Evolutionary conservation across 176 grass and related monocot species (phyloP).

Genomic region (Triticum dicoccoides): DNA sequence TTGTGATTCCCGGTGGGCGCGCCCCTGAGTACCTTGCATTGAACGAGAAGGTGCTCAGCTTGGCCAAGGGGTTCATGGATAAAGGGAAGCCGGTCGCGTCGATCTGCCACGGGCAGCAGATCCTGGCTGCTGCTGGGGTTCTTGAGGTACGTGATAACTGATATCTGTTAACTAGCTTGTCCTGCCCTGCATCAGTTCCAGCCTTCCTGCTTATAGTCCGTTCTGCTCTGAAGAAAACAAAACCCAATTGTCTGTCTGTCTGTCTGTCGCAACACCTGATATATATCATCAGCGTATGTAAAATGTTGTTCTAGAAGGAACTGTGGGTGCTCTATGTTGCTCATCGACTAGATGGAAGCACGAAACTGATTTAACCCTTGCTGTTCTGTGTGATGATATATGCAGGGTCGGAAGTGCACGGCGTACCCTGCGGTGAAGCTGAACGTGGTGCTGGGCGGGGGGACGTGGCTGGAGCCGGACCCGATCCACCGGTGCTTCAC

Average conservation of each 20-base stretch:
- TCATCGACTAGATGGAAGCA: no score
- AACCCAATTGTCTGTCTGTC: neutral
- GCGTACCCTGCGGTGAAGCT: conserved; percentile 94
- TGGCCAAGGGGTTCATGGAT: conserved; percentile 72
- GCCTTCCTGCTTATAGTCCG: neutral
- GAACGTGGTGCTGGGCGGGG: conserved; percentile 78
- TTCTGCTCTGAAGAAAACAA: neutral
- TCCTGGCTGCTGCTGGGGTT: conserved; percentile 84
- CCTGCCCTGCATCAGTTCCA: neutral
- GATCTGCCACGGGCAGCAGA: conserved; percentile 93
- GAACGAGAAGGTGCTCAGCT: conserved; percentile 61
- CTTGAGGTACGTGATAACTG: conserved; percentile 49
- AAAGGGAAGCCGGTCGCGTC: conserved; percentile 80
- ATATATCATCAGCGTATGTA: neutral
- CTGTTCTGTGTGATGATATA: neutral
- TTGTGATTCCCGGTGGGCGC: conserved; percentile 89
- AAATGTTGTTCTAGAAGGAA: neutral
- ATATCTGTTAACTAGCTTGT: neutral
- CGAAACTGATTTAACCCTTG: no score
- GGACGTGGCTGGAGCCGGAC: conserved; percentile 81
- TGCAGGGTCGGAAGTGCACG: conserved; percentile 80
- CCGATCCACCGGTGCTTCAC: conserved; percentile 92
- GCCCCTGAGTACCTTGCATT: conserved; percentile 83
- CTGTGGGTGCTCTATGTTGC: neutral
- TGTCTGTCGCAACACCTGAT: neutral